phyloP scores from a whole-genome alignment of 306 rosid species.

The Luffa aegyptiaca region DNA sequence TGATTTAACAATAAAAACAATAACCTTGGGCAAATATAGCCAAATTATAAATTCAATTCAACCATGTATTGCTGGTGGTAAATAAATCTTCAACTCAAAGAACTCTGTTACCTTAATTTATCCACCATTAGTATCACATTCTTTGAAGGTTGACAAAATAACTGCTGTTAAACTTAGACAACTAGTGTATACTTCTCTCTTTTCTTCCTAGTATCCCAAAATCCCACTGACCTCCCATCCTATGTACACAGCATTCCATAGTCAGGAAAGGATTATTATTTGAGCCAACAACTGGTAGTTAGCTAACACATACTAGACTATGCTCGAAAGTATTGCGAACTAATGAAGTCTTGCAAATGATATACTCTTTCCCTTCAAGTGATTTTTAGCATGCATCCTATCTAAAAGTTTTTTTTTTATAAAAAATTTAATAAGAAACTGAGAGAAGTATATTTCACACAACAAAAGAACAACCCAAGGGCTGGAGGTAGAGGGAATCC shows the following conservation, averaged over 20 bases:
- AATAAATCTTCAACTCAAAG: not conserved
- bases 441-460: too few species aligned
- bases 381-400: not conserved
- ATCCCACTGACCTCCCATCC: not conserved
- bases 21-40: not conserved
- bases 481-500: too few species aligned
- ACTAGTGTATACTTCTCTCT: not conserved
- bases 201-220: not conserved
- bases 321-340: not conserved
- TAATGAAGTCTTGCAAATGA: not conserved
- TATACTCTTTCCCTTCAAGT: not conserved
- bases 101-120: not conserved
- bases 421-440: too few species aligned
- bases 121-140: not conserved
- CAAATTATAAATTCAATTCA: not conserved
- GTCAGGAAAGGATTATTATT: not conserved
- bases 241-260: not conserved
- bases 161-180: not conserved
- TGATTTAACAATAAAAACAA: constrained; percentile 1
- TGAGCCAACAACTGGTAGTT: not conserved
- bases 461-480: too few species aligned
- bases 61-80: not conserved
- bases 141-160: not conserved
- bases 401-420: not conserved
- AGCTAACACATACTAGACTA: not conserved